Evolutionary conservation across 2,329 filamentous ascomycete species (phyloP).

Genomic region (Fusarium succisae): DNA sequence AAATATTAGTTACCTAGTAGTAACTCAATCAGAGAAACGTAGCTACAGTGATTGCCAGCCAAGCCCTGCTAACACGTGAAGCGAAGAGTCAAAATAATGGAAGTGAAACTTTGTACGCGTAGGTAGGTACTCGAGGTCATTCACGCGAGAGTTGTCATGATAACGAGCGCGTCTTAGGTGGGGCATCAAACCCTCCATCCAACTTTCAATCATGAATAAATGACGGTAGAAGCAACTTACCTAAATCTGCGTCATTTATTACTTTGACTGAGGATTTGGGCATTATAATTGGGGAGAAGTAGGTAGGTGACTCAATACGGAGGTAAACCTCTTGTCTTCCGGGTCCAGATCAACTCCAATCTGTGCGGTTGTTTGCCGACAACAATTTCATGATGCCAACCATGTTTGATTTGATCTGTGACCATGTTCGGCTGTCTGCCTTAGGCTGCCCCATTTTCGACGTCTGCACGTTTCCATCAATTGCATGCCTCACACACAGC

Average conservation of each 20-base stretch:
- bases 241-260: neutral
- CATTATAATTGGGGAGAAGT: neutral
- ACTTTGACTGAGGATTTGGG: neutral
- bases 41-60: neutral
- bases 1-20: neutral
- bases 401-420: neutral
- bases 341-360: neutral
- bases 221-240: neutral
- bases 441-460: neutral
- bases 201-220: slow-evolving; percentile 8
- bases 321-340: neutral
- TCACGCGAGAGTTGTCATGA: slow-evolving; percentile 22
- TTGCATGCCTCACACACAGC: neutral
- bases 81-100: neutral
- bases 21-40: neutral
- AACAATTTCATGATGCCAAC: slow-evolving; percentile 16
- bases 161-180: slow-evolving; percentile 21
- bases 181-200: slow-evolving; percentile 20
- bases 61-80: neutral
- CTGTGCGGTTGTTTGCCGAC: neutral
- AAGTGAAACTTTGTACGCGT: too few species aligned
- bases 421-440: slow-evolving; percentile 13
- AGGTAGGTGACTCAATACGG: neutral
- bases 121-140: neutral
- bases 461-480: neutral